Evolutionary conservation across 2,329 filamentous ascomycete genomes (phyloP).

Genomic region (Cadophora sp.): DNA sequence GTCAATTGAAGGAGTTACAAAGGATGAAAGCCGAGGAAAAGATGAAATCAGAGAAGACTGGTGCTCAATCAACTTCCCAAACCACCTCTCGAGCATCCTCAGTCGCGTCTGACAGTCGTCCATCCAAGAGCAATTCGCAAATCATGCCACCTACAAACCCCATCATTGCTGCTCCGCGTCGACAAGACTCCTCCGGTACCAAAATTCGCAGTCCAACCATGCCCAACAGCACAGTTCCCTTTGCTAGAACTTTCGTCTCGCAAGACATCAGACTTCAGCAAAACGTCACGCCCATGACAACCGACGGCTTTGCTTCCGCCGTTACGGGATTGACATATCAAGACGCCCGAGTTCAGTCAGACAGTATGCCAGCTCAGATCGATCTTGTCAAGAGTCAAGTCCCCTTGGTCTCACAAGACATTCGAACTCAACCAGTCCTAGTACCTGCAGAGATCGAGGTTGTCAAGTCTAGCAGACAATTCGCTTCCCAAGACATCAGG

Average conservation of each 20-base stretch:
- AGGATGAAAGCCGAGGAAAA: neutral
- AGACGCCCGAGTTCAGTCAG: neutral
- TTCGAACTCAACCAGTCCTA: neutral
- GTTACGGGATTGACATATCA: neutral
- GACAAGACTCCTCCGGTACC: neutral
- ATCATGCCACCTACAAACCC: neutral
- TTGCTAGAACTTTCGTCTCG: neutral
- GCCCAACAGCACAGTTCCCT: neutral
- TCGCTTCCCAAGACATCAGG: neutral
- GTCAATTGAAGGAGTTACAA: neutral
- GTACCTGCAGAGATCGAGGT: neutral
- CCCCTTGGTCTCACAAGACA: neutral
- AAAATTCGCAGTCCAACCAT: conserved; percentile 4
- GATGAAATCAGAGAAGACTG: neutral
- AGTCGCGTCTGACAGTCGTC: neutral
- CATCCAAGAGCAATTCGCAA: neutral
- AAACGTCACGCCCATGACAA: neutral
- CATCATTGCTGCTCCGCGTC: neutral
- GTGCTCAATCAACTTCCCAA: neutral
- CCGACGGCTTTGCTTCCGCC: neutral
- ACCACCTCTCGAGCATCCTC: neutral
- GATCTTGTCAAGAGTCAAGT: neutral
- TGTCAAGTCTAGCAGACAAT: neutral
- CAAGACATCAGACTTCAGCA: neutral
- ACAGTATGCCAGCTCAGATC: no score